Percentiles rank a stretch among this genome's conserved stretches.
These are phyloP conservation scores for Ophiostoma perfectum DNA, from an alignment of 2,329 filamentous ascomycete species.

Conservation along the genomic window DNA sequence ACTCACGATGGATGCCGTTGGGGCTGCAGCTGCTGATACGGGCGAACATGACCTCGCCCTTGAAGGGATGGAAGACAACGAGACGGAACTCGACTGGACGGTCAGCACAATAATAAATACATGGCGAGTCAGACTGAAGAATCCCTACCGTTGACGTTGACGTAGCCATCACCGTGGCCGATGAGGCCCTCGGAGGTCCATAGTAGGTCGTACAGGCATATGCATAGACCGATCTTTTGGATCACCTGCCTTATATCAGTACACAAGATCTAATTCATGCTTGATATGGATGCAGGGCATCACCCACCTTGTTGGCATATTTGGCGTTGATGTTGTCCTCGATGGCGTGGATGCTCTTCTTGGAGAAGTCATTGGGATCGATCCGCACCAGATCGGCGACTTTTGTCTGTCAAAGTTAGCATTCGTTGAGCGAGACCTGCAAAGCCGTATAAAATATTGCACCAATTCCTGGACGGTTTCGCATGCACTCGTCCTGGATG, in stretches of 20 bases:
- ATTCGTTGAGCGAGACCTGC: background rate
- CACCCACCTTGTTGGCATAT: conserved; percentile 74
- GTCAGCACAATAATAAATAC: background rate
- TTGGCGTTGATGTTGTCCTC: conserved; percentile 97
- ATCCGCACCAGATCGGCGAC: conserved; percentile 94
- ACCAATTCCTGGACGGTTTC: background rate
- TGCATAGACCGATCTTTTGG: conserved; percentile 87
- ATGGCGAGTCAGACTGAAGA: background rate
- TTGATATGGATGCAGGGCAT: too few species aligned
- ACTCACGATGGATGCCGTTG: conserved; percentile 28
- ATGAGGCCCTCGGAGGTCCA: conserved; percentile 90
- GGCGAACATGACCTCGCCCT: conserved; percentile 83
- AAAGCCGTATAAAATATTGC: background rate
- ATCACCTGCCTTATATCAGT: conserved; percentile 45
- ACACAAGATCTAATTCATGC: background rate
- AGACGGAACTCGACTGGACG: conserved; percentile 79
- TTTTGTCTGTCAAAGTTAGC: conserved; percentile 60
- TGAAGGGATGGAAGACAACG: conserved; percentile 92
- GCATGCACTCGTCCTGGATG: background rate
- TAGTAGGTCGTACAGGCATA: conserved; percentile 86
- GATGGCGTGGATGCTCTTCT: conserved; percentile 74
- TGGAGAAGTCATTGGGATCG: conserved; percentile 78
- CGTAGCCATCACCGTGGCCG: conserved; percentile 82
- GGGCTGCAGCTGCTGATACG: conserved; percentile 64
- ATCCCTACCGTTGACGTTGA: conserved; percentile 79